Percentiles rank a stretch among this genome's conserved stretches.
Evolutionary conservation across 2,329 filamentous ascomycete species (phyloP).

Genomic region (Amauroascus niger): DNA sequence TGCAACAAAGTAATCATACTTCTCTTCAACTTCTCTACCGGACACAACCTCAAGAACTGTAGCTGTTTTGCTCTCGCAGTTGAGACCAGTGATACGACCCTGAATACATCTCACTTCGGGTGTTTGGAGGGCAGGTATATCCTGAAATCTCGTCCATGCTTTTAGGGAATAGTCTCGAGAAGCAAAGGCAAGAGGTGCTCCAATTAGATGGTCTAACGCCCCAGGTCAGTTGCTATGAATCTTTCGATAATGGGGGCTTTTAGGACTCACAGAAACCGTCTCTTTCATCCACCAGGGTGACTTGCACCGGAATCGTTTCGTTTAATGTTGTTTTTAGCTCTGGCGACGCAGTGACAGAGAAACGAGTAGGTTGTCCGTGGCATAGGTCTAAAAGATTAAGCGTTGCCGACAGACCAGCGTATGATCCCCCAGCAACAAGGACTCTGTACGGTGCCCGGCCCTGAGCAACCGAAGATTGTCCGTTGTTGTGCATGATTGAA

Average conservation of each 20-base stretch:
- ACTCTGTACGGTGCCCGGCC: constrained; percentile 37
- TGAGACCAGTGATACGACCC: constrained; percentile 53
- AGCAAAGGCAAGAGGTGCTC: constrained; percentile 61
- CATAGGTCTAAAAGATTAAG: constrained; percentile 59
- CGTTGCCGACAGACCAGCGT: constrained; percentile 56
- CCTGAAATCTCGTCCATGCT: constrained; percentile 59
- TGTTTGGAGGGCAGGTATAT: constrained; percentile 56
- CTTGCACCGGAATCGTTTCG: constrained; percentile 47
- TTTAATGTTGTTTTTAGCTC: constrained; percentile 13
- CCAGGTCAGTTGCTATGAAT: background rate
- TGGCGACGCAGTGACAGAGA: constrained; percentile 15
- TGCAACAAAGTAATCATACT: constrained; percentile 67
- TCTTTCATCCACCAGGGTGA: constrained; percentile 63
- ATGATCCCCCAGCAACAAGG: constrained; percentile 61
- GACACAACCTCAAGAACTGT: constrained; percentile 45
- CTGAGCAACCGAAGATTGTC: background rate
- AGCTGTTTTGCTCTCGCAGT: constrained; percentile 51
- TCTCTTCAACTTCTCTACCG: constrained; percentile 30
- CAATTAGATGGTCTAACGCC: constrained; percentile 59
- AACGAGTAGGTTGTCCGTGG: constrained; percentile 45
- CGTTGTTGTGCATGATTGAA: constrained; percentile 5
- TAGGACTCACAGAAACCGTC: constrained; percentile 60
- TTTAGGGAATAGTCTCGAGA: constrained; percentile 54
- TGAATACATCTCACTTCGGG: constrained; percentile 56
- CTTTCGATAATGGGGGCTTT: background rate